phyloP scores from a whole-genome alignment of 2,329 filamentous ascomycete genomes.

The Colletotrichum lindemuthianum region DNA sequence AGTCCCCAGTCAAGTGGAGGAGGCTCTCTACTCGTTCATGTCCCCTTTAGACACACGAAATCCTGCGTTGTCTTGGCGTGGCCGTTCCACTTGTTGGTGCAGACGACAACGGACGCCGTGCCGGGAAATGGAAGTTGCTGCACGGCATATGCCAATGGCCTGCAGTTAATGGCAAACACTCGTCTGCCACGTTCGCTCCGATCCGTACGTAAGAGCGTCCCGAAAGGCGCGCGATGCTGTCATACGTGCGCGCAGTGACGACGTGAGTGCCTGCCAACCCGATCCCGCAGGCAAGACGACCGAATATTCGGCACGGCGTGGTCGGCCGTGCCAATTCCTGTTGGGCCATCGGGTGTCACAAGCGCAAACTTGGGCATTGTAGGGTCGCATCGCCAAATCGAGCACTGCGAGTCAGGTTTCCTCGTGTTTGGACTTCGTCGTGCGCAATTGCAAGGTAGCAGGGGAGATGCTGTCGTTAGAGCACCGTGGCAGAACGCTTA shows the following conservation, averaged over 20 bases:
- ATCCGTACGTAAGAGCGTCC: slow-evolving; percentile 5
- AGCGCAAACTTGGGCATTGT: slow-evolving; percentile 8
- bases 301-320: slow-evolving; percentile 25
- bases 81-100: slow-evolving; percentile 4
- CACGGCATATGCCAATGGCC: not conserved
- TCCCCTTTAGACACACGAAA: slow-evolving; percentile 10
- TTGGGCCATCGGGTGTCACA: slow-evolving; percentile 26
- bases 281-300: slow-evolving; percentile 30
- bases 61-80: slow-evolving; percentile 3
- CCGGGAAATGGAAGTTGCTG: not conserved
- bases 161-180: not conserved
- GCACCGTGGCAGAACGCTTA: slow-evolving; percentile 16
- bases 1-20: slow-evolving; percentile 24
- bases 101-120: not conserved
- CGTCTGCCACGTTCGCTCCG: not conserved
- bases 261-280: slow-evolving; percentile 27
- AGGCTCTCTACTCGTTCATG: slow-evolving; percentile 5
- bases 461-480: not conserved
- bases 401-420: slow-evolving; percentile 27
- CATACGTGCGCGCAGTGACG: slow-evolving; percentile 30
- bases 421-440: not conserved
- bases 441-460: not conserved
- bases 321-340: slow-evolving; percentile 3
- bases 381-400: slow-evolving; percentile 6
- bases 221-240: slow-evolving; percentile 26